Conservation (phyloP, 768 basidiomycete genomes). For the Lactarius indigo region DNA sequence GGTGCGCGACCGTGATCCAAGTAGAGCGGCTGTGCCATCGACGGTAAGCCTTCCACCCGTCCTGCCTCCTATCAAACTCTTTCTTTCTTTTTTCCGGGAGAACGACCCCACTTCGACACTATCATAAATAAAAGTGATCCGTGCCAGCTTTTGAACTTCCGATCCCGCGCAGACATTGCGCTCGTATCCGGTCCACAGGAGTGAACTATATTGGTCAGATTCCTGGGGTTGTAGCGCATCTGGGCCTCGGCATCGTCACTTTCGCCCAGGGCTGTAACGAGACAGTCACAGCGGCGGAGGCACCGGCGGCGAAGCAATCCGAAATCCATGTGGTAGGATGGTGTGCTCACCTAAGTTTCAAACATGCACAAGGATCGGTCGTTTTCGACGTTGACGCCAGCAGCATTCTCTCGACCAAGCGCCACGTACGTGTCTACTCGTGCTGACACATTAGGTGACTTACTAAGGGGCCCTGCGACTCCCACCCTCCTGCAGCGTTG, state of each 20-base stretch:
- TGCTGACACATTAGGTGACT: too few species aligned
- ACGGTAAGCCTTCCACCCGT: slow-evolving; percentile 47
- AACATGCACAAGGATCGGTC: background rate
- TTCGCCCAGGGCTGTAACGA: slow-evolving; percentile 14
- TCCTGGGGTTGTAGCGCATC: slow-evolving; percentile 55
- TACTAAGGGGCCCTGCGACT: too few species aligned
- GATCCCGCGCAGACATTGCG: slow-evolving; percentile 72
- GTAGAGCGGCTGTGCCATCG: slow-evolving; percentile 89
- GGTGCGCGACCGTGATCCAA: slow-evolving; percentile 48
- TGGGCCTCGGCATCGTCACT: too few species aligned
- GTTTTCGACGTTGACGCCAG: too few species aligned
- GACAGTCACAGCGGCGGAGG: slow-evolving; percentile 18
- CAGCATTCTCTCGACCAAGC: too few species aligned
- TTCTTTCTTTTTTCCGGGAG: background rate
- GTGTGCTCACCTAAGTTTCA: background rate
- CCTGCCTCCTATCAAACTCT: background rate
- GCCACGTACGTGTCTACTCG: too few species aligned
- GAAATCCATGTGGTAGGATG: background rate
- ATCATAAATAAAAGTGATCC: slow-evolving; percentile 54
- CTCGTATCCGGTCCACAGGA: slow-evolving; percentile 69
- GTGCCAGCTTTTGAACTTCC: slow-evolving; percentile 71
- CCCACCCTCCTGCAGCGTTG: too few species aligned
- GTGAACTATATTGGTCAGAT: slow-evolving; percentile 75
- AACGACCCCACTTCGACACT: background rate
- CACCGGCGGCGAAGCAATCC: slow-evolving; percentile 11